A percentile compares a stretch with the other conserved stretches of the same genome.
These are phyloP conservation scores for Exophiala bonariae DNA, from an alignment of 2,329 filamentous ascomycete genomes.

Conservation along the genomic window DNA sequence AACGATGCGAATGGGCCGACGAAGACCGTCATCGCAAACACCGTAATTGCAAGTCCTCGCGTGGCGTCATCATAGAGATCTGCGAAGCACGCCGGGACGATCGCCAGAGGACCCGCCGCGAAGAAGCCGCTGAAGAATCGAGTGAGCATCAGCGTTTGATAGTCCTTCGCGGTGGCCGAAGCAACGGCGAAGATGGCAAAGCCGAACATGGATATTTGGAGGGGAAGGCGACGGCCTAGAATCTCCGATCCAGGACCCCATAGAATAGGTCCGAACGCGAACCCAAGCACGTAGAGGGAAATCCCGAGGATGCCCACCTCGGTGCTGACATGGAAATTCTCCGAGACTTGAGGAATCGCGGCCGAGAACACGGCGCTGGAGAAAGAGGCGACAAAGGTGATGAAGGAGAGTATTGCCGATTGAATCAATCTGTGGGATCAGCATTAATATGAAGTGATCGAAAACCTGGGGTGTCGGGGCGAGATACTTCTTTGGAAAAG, in stretches of 20 bases:
- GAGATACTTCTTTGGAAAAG: constrained; percentile 40
- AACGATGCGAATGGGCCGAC: constrained; percentile 43
- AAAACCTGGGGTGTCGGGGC: neutral
- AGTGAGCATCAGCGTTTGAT: constrained; percentile 55
- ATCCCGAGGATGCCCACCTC: constrained; percentile 53
- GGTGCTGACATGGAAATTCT: constrained; percentile 45
- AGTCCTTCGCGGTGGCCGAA: constrained; percentile 54
- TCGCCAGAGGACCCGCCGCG: constrained; percentile 51
- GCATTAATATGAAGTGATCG: neutral
- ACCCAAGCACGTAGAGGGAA: constrained; percentile 50
- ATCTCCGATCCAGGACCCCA: constrained; percentile 50
- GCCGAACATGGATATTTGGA: constrained; percentile 50
- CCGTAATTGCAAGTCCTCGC: constrained; percentile 46
- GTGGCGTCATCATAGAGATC: constrained; percentile 52
- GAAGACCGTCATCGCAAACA: constrained; percentile 50
- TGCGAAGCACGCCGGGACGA: constrained; percentile 50
- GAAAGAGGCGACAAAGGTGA: constrained; percentile 26
- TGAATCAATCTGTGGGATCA: constrained; percentile 26
- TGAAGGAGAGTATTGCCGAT: constrained; percentile 18
- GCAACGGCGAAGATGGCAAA: constrained; percentile 58
- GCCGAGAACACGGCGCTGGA: constrained; percentile 32
- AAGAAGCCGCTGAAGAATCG: constrained; percentile 57
- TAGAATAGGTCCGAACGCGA: constrained; percentile 39
- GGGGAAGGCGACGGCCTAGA: constrained; percentile 50
- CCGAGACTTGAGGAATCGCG: constrained; percentile 38